phyloP scores from a whole-genome alignment of 352 stramenopile genomes.

The Pythium pyrilobum region DNA sequence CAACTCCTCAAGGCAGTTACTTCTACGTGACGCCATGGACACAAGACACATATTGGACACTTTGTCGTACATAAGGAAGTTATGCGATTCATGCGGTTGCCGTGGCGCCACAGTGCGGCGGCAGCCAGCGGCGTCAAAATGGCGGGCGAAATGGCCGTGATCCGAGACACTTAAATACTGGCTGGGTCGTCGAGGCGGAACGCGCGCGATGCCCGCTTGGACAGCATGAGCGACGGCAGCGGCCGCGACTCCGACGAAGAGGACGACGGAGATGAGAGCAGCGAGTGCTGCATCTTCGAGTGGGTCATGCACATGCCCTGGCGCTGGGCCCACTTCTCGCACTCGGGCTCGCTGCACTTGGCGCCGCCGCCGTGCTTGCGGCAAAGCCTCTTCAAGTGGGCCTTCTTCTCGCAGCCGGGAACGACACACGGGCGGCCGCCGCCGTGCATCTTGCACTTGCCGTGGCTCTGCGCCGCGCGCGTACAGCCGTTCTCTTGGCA shows the following conservation, averaged over 20 bases:
- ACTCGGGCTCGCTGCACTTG: constrained; percentile 61
- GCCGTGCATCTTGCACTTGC: constrained; percentile 59
- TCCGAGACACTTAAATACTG: constrained; percentile 5
- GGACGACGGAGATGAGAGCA: constrained; percentile 17
- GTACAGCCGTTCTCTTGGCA: constrained; percentile 61
- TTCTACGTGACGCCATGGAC: no score
- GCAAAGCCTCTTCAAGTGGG: constrained; percentile 75
- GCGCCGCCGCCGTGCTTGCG: constrained; percentile 77
- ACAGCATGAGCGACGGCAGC: background rate
- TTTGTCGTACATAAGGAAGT: no score
- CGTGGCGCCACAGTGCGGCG: no score
- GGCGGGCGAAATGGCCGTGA: no score
- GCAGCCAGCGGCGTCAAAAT: no score
- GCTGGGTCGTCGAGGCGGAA: background rate
- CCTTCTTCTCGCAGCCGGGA: constrained; percentile 74
- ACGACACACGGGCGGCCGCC: constrained; percentile 52
- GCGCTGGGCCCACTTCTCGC: constrained; percentile 82
- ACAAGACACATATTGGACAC: no score
- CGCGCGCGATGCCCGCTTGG: background rate
- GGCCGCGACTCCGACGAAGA: background rate
- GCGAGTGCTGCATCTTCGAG: constrained; percentile 41
- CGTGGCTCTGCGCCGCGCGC: constrained; percentile 66
- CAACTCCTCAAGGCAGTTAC: no score
- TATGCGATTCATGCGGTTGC: no score
- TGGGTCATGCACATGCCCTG: constrained; percentile 85